Percentiles rank a stretch among this genome's conserved stretches.
Conservation (phyloP, 2,329 filamentous ascomycete genomes). For the Cladosporium sp. region DNA sequence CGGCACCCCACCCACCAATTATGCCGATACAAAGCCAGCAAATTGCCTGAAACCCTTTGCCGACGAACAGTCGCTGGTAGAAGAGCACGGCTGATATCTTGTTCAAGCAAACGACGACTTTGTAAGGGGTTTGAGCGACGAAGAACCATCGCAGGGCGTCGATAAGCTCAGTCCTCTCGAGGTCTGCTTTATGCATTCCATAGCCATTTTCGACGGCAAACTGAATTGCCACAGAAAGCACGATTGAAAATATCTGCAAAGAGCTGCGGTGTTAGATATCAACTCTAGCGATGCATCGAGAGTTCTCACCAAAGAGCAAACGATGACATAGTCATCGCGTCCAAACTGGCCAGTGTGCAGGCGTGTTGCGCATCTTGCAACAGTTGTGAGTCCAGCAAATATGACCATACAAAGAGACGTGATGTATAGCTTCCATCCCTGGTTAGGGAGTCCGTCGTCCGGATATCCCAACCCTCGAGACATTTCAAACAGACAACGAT, state of each 20-base stretch:
- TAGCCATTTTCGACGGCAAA: constrained; percentile 17
- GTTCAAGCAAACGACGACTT: constrained; percentile 29
- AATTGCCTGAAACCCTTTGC: constrained; percentile 23
- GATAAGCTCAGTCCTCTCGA: constrained; percentile 8
- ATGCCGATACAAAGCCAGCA: constrained; percentile 23
- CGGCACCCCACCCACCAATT: constrained; percentile 24
- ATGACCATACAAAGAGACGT: constrained; percentile 13
- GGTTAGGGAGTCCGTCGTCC: constrained; percentile 7
- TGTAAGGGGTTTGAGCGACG: constrained; percentile 29
- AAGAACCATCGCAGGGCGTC: constrained; percentile 23
- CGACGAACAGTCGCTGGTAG: constrained; percentile 28
- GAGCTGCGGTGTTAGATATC: neutral
- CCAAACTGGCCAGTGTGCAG: constrained; percentile 6
- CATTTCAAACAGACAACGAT: neutral
- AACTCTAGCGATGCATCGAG: neutral
- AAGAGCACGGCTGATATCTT: constrained; percentile 28
- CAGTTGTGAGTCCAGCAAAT: constrained; percentile 7
- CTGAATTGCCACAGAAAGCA: constrained; percentile 12
- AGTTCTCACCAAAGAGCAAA: constrained; percentile 11
- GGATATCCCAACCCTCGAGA: constrained; percentile 4
- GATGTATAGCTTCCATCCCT: constrained; percentile 13
- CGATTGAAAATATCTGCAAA: constrained; percentile 12
- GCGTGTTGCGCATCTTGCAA: constrained; percentile 5
- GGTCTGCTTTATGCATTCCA: constrained; percentile 15
- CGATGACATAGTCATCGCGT: constrained; percentile 13